phyloP scores from a whole-genome alignment of 768 basidiomycete species.

The Tricholoma sp. region DNA sequence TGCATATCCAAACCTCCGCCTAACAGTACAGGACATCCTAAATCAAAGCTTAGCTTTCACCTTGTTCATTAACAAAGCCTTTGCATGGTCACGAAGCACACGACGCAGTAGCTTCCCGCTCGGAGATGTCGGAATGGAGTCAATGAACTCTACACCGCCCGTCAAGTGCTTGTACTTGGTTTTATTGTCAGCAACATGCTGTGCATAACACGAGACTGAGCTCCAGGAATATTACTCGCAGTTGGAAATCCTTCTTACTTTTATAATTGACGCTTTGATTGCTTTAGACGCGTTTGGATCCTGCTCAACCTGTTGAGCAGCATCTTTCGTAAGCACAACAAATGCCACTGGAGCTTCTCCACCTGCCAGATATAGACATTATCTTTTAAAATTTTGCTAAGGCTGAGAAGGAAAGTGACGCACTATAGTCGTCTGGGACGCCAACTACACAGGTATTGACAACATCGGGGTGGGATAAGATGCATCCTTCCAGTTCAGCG shows the following conservation, averaged over 20 bases:
- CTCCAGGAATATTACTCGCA: neutral
- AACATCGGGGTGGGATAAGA: slow-evolving; percentile 57
- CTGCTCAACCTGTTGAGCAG: slow-evolving; percentile 27
- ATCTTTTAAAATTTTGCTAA: neutral
- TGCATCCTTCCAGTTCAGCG: slow-evolving; percentile 64
- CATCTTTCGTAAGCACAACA: slow-evolving; percentile 45
- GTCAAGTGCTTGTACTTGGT: slow-evolving; percentile 53
- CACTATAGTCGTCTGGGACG: slow-evolving; percentile 60
- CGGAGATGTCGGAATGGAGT: slow-evolving; percentile 56
- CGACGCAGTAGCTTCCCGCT: slow-evolving; percentile 53
- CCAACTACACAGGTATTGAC: slow-evolving; percentile 61
- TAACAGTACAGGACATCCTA: too few relatives aligned
- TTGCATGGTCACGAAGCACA: slow-evolving; percentile 46
- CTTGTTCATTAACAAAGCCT: slow-evolving; percentile 7
- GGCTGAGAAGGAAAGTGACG: slow-evolving; percentile 8
- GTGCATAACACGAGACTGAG: neutral
- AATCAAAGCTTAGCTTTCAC: slow-evolving; percentile 9
- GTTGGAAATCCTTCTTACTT: slow-evolving; percentile 29
- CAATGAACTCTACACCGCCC: slow-evolving; percentile 54
- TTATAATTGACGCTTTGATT: slow-evolving; percentile 42
- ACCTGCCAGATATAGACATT: slow-evolving; percentile 22
- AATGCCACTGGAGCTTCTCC: slow-evolving; percentile 73
- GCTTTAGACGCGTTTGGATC: slow-evolving; percentile 22
- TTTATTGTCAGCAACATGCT: slow-evolving; percentile 55
- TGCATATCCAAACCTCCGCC: too few relatives aligned